These are phyloP conservation scores for Aspergillus sojae DNA, from an alignment of 2,329 filamentous ascomycete species.

Conservation along the genomic window DNA sequence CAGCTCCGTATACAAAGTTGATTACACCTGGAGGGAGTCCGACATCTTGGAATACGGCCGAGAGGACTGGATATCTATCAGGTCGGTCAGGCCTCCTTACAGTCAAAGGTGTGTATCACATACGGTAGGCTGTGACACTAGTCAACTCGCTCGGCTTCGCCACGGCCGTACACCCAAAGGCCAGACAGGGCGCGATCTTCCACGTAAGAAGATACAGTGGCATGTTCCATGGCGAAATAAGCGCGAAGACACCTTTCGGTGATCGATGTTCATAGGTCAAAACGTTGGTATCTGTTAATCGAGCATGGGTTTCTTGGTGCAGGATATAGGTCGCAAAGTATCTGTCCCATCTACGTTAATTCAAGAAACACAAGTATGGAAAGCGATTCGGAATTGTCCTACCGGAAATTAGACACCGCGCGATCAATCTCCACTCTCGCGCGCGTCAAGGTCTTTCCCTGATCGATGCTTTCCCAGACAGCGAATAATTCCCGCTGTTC, in stretches of 20 bases:
- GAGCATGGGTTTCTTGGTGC: conserved; percentile 11
- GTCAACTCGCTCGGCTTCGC: conserved; percentile 24
- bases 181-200: conserved; percentile 26
- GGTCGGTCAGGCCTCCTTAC: background rate
- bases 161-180: conserved; percentile 23
- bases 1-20: conserved; percentile 21
- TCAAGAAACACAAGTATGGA: too few relatives aligned
- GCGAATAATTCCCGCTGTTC: conserved; percentile 19
- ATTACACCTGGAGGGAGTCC: conserved; percentile 19
- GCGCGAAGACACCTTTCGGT: conserved; percentile 19
- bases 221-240: conserved; percentile 27
- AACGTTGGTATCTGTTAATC: conserved; percentile 13
- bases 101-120: background rate
- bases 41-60: conserved; percentile 19
- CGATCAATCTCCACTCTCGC: conserved; percentile 21
- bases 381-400: background rate
- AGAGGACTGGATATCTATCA: conserved; percentile 15
- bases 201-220: conserved; percentile 23
- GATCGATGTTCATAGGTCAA: conserved; percentile 26
- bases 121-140: conserved; percentile 20
- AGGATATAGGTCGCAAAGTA: conserved; percentile 17
- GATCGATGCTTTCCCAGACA: conserved; percentile 22
- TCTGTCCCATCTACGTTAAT: background rate
- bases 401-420: conserved; percentile 23
- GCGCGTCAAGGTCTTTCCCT: conserved; percentile 20